phyloP scores from a whole-genome alignment of 768 basidiomycete species.

The Leccinum longicurvipes region DNA sequence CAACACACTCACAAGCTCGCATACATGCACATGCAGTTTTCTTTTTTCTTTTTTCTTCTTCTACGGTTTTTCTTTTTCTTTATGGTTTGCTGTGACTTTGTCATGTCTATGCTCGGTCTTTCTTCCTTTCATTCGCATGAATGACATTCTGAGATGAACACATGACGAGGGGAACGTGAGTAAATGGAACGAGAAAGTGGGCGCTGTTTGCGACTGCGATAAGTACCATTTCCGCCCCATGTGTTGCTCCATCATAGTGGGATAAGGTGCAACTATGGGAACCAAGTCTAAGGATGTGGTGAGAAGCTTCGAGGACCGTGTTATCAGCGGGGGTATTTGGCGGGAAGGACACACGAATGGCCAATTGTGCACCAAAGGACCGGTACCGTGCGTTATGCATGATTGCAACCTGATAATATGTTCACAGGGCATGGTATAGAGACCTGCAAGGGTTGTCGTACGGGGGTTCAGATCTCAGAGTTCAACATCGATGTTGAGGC shows the following conservation, averaged over 20 bases:
- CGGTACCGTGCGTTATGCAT: neutral
- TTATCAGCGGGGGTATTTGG: neutral
- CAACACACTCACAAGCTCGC: conserved; percentile 1
- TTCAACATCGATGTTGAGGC: neutral
- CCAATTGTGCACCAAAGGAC: neutral
- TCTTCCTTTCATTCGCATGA: neutral
- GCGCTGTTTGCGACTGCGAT: neutral
- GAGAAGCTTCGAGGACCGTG: neutral
- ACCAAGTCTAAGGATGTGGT: neutral
- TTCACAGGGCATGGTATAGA: too few relatives aligned
- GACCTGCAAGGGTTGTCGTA: neutral
- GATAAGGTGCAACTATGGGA: neutral
- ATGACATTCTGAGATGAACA: neutral
- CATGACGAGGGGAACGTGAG: neutral
- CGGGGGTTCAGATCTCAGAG: neutral
- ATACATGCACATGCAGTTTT: conserved; percentile 16
- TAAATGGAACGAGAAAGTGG: neutral
- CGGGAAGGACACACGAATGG: neutral
- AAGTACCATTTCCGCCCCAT: neutral
- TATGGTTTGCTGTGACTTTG: neutral
- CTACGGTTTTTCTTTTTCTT: neutral
- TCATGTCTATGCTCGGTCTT: neutral
- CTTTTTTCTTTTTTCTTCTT: neutral
- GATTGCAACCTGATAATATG: too few relatives aligned
- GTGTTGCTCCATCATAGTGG: neutral